phyloP scores from a whole-genome alignment of 2,329 filamentous ascomycete genomes.

The Simplicillium aogashimaense region DNA sequence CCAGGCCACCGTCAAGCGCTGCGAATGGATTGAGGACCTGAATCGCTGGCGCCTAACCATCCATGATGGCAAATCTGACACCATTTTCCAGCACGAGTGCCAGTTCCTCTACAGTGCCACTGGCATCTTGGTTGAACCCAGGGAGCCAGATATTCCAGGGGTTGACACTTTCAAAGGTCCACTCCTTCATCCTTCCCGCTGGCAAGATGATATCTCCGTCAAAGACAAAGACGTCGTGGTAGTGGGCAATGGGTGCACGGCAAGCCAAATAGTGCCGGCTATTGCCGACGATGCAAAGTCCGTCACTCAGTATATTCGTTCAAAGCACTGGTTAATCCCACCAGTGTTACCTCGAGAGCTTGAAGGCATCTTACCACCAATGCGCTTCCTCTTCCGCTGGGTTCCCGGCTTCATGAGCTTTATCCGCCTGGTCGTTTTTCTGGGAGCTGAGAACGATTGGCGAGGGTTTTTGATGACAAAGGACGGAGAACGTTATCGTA shows the following conservation, averaged over 20 bases:
- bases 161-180: slow-evolving; percentile 38
- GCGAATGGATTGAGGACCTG: slow-evolving; percentile 25
- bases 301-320: slow-evolving; percentile 30
- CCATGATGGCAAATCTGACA: slow-evolving; percentile 12
- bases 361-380: slow-evolving; percentile 5
- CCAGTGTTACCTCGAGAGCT: slow-evolving; percentile 12
- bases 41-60: slow-evolving; percentile 23
- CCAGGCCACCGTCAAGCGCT: slow-evolving; percentile 22
- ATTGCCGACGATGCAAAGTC: slow-evolving; percentile 24
- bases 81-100: slow-evolving; percentile 22
- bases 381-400: slow-evolving; percentile 25
- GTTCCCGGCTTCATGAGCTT: slow-evolving; percentile 35
- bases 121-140: slow-evolving; percentile 22
- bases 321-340: slow-evolving; percentile 31
- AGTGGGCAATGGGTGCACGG: slow-evolving; percentile 46
- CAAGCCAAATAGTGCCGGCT: slow-evolving; percentile 39
- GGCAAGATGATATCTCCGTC: slow-evolving; percentile 40
- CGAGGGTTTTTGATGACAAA: slow-evolving; percentile 29
- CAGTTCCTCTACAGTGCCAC: slow-evolving; percentile 27
- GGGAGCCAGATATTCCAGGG: slow-evolving; percentile 34
- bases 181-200: slow-evolving; percentile 45
- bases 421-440: slow-evolving; percentile 30
- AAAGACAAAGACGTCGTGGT: slow-evolving; percentile 36
- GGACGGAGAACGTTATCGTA: slow-evolving; percentile 21
- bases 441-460: slow-evolving; percentile 20